Percentiles rank a stretch among this genome's conserved stretches.
phyloP scores from a whole-genome alignment of 768 basidiomycete species.

The Chlorophyllum brunneum region DNA sequence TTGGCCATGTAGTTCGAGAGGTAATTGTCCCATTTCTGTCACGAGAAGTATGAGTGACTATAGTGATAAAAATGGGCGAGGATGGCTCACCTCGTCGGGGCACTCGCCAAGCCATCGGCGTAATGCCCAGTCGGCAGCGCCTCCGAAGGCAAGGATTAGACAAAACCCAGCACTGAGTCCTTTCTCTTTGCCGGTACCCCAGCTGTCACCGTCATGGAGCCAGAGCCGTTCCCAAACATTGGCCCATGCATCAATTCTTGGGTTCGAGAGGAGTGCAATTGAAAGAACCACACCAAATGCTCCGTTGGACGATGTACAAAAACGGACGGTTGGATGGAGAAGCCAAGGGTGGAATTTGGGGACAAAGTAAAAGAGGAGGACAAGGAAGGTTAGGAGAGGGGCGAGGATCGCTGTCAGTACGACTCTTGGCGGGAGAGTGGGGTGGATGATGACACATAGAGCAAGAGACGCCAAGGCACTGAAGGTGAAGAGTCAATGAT shows the following conservation, averaged over 20 bases:
- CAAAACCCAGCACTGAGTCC: constrained; percentile 56
- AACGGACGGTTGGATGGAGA: constrained; percentile 45
- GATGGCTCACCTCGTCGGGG: constrained; percentile 55
- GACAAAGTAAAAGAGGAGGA: constrained; percentile 37
- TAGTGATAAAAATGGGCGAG: background rate
- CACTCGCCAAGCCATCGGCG: constrained; percentile 55
- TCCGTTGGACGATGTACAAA: constrained; percentile 49
- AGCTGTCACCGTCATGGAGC: constrained; percentile 35
- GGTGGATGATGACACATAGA: constrained; percentile 43
- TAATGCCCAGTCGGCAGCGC: constrained; percentile 52
- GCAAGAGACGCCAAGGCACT: constrained; percentile 43
- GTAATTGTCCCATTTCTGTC: constrained; percentile 67
- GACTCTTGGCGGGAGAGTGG: constrained; percentile 44
- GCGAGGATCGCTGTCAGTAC: constrained; percentile 34
- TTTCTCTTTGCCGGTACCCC: constrained; percentile 55
- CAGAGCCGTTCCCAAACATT: constrained; percentile 63
- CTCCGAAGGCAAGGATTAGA: constrained; percentile 45
- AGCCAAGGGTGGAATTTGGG: constrained; percentile 39
- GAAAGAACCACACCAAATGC: constrained; percentile 52
- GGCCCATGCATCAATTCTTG: constrained; percentile 45
- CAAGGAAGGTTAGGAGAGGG: constrained; percentile 28
- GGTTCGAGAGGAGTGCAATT: constrained; percentile 49
- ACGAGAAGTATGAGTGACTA: background rate
- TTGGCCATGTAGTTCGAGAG: constrained; percentile 54
- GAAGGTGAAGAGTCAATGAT: constrained; percentile 19